A percentile compares a stretch with the other conserved stretches of the same genome.
Evolutionary conservation across 768 basidiomycete species (phyloP).

Genomic region (Udeniomyces megalosporus): DNA sequence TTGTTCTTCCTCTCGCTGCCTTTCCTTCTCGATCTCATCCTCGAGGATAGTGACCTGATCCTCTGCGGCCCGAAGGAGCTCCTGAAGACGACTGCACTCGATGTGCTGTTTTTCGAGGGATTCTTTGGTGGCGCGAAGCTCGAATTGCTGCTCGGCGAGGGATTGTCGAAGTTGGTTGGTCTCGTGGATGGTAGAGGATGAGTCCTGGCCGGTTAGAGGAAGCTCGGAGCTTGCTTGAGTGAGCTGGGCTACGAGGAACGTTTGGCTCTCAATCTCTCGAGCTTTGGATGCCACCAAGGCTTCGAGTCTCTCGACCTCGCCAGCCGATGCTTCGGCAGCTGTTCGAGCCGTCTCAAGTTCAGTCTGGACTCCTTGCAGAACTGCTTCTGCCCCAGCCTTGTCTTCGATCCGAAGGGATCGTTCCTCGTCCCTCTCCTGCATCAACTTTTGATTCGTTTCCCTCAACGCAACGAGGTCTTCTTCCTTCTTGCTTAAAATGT

Average conservation of each 20-base stretch:
- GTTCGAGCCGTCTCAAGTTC: conserved; percentile 41
- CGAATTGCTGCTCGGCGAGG: background rate
- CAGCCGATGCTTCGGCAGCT: conserved; percentile 42
- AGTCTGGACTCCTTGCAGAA: conserved; percentile 46
- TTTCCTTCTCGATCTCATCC: background rate
- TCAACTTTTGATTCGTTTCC: conserved; percentile 20
- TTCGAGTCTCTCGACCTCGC: conserved; percentile 16
- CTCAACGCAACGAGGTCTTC: background rate
- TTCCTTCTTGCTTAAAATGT: conserved; percentile 33
- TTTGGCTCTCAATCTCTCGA: background rate
- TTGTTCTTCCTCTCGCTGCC: too few relatives aligned
- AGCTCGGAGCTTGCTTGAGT: too few relatives aligned
- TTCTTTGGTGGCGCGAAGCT: background rate
- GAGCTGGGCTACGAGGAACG: too few relatives aligned
- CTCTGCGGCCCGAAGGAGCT: background rate
- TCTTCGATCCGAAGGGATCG: conserved; percentile 37
- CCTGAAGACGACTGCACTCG: background rate
- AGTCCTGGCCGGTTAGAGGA: too few relatives aligned
- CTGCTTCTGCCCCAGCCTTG: conserved; percentile 47
- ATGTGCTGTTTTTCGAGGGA: background rate
- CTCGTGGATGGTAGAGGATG: too few relatives aligned
- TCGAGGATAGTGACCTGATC: background rate
- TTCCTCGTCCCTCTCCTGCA: conserved; percentile 8
- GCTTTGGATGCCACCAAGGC: background rate
- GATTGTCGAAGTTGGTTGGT: background rate